Evolutionary conservation across 2,329 filamentous ascomycete species (phyloP).

Genomic region (Apiospora marii): DNA sequence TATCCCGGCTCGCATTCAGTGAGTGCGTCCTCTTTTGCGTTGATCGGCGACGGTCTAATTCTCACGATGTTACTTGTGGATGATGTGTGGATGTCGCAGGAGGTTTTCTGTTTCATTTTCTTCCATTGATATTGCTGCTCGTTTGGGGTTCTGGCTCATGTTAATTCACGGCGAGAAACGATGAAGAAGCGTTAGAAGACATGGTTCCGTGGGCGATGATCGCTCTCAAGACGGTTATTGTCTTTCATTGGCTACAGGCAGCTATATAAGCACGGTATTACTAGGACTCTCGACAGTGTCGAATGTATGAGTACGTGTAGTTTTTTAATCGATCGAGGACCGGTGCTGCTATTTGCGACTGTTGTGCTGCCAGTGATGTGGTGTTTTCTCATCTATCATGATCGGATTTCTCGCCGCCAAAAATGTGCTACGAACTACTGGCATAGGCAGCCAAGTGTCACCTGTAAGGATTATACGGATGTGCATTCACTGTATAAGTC

Average conservation of each 20-base stretch:
- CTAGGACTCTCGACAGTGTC: neutral
- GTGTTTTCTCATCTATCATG: too few relatives aligned
- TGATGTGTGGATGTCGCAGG: neutral
- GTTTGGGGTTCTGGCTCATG: neutral
- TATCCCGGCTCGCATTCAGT: constrained; percentile 37
- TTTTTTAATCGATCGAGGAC: neutral
- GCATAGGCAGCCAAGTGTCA: too few relatives aligned
- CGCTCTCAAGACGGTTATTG: neutral
- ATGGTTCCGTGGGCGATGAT: neutral
- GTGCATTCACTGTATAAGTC: too few relatives aligned
- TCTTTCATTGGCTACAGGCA: neutral
- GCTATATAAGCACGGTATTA: neutral
- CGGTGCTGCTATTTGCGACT: neutral
- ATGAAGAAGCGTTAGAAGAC: neutral
- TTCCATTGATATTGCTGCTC: neutral
- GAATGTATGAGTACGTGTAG: neutral
- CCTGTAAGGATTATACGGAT: neutral
- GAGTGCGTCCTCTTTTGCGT: neutral
- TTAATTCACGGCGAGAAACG: neutral
- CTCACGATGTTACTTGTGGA: neutral
- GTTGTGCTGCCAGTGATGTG: neutral
- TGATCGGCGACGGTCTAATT: neutral
- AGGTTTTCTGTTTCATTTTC: neutral
- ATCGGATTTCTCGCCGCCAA: too few relatives aligned
- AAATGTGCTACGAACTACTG: too few relatives aligned